phyloP scores from a whole-genome alignment of 192 early-diverging fungal species.

The Mortierella hygrophila region DNA sequence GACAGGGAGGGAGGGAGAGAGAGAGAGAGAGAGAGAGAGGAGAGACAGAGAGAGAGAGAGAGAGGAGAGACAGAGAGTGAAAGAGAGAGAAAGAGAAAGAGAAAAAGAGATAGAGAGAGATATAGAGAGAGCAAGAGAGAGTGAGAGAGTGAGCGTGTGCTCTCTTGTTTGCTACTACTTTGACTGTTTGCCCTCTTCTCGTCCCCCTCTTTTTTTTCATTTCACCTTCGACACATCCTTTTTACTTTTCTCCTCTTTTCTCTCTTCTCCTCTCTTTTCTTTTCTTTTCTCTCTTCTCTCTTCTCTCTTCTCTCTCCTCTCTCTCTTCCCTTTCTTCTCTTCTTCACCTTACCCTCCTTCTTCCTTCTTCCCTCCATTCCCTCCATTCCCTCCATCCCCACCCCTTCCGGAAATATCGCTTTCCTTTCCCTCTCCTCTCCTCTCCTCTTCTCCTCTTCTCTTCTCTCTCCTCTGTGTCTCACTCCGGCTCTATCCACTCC shows the following conservation, averaged over 20 bases:
- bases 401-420: conserved; percentile 10
- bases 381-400: neutral
- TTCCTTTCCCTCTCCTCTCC: neutral
- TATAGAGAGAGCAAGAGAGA: neutral
- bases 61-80: neutral
- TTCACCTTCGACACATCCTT: too few species aligned
- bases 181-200: neutral
- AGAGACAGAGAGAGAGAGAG: too few species aligned
- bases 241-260: too few species aligned
- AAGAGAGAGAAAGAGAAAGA: too few species aligned
- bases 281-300: neutral
- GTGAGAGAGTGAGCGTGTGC: neutral
- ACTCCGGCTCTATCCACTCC: neutral
- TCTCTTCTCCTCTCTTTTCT: neutral
- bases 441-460: neutral
- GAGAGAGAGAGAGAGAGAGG: too few species aligned
- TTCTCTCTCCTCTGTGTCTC: neutral
- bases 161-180: too few species aligned
- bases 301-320: neutral
- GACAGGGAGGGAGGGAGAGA: too few species aligned
- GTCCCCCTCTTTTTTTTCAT: neutral
- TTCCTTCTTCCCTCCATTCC: neutral
- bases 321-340: too few species aligned
- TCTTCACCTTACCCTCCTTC: neutral
- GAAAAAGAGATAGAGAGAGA: too few species aligned